Conservation (phyloP, 2,329 filamentous ascomycete genomes). For the Fusarium begoniae region DNA sequence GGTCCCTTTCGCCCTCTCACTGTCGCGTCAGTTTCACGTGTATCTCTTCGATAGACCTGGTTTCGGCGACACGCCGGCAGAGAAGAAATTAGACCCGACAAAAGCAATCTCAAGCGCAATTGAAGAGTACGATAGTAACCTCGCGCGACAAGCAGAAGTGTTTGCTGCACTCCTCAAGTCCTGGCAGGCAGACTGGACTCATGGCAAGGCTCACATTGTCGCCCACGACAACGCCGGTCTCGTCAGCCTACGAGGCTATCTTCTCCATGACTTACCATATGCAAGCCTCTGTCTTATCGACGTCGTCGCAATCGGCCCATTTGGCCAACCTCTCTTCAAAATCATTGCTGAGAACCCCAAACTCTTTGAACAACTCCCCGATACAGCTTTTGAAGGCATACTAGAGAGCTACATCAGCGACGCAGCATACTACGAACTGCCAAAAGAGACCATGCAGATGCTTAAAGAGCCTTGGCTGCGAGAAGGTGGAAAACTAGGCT, state of each 20-base stretch:
- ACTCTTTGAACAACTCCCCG: slow-evolving; percentile 49
- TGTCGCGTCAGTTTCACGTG: slow-evolving; percentile 49
- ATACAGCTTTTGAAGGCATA: slow-evolving; percentile 49
- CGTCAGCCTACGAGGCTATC: slow-evolving; percentile 50
- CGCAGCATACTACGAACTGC: slow-evolving; percentile 46
- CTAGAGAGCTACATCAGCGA: slow-evolving; percentile 52
- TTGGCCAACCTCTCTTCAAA: slow-evolving; percentile 55
- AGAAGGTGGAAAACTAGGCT: slow-evolving; percentile 45
- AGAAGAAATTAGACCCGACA: slow-evolving; percentile 20
- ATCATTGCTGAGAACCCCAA: slow-evolving; percentile 47
- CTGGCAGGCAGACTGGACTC: slow-evolving; percentile 43
- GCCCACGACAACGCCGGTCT: slow-evolving; percentile 57
- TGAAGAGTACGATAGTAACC: slow-evolving; percentile 46
- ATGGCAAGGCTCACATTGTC: slow-evolving; percentile 49
- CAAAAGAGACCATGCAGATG: slow-evolving; percentile 46
- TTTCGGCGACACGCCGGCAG: slow-evolving; percentile 51
- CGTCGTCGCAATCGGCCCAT: slow-evolving; percentile 54
- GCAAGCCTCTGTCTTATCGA: slow-evolving; percentile 53
- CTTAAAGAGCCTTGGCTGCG: slow-evolving; percentile 50
- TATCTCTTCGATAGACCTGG: slow-evolving; percentile 58
- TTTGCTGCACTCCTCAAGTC: slow-evolving; percentile 50
- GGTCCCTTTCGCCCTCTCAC: slow-evolving; percentile 46
- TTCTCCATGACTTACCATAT: slow-evolving; percentile 50
- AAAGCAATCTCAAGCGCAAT: slow-evolving; percentile 8
- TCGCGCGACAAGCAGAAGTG: slow-evolving; percentile 50